Conservation (phyloP, 2,329 filamentous ascomycete species). For the Aspergillus transmontanensis region DNA sequence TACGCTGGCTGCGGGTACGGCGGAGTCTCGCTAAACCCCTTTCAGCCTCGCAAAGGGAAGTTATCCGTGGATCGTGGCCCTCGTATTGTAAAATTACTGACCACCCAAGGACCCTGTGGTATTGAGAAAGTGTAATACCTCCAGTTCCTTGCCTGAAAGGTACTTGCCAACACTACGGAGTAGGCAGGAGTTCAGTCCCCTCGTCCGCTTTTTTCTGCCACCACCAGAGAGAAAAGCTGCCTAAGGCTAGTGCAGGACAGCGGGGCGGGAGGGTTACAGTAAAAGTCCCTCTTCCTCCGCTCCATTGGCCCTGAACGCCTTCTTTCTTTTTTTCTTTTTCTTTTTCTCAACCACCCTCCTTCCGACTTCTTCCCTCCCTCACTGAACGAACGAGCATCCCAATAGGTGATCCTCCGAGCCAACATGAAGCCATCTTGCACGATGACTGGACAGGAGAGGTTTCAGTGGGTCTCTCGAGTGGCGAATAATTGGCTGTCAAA, state of each 20-base stretch:
- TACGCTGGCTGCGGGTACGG: slow-evolving; percentile 11
- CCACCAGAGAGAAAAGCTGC: slow-evolving; percentile 6
- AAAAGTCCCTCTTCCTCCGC: too few species aligned
- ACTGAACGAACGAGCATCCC: neutral
- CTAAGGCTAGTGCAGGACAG: slow-evolving; percentile 8
- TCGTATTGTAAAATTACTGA: slow-evolving; percentile 1
- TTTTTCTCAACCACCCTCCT: neutral
- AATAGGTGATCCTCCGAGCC: slow-evolving; percentile 17
- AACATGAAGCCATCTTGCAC: slow-evolving; percentile 23
- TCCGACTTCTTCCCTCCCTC: neutral
- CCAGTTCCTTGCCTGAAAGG: neutral
- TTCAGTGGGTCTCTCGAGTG: slow-evolving; percentile 9
- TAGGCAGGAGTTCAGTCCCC: neutral
- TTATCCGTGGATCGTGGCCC: slow-evolving; percentile 1
- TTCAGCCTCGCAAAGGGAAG: neutral
- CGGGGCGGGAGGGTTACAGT: slow-evolving; percentile 10
- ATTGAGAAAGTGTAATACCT: neutral
- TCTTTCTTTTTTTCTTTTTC: neutral
- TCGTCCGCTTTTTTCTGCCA: too few species aligned
- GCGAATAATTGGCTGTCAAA: slow-evolving; percentile 23
- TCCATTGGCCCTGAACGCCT: slow-evolving; percentile 5
- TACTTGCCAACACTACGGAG: neutral
- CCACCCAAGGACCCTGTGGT: neutral
- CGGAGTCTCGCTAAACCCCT: slow-evolving; percentile 5
- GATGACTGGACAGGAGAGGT: slow-evolving; percentile 29